phyloP scores from a whole-genome alignment of 352 stramenopile genomes.

The Pythium rishiriense region DNA sequence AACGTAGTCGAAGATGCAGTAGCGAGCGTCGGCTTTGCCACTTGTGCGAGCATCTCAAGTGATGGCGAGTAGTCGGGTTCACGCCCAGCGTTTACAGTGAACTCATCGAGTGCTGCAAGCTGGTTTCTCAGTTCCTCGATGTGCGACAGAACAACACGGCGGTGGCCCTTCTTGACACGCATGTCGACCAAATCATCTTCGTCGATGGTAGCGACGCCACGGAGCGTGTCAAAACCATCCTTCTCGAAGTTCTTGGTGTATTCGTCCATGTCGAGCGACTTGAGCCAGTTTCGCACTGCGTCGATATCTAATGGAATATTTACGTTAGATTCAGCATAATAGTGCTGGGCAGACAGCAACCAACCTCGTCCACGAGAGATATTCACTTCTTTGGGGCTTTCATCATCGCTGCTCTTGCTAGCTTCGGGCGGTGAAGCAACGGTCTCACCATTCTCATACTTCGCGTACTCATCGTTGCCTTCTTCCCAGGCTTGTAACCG shows the following conservation, averaged over 20 bases:
- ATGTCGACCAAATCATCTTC: slow-evolving; percentile 89
- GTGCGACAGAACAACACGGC: slow-evolving; percentile 80
- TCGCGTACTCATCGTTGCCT: slow-evolving; percentile 87
- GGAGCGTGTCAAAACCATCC: slow-evolving; percentile 86
- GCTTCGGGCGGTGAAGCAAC: slow-evolving; percentile 23
- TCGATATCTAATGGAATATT: slow-evolving; percentile 56
- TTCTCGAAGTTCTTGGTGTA: slow-evolving; percentile 88
- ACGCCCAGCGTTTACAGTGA: slow-evolving; percentile 44
- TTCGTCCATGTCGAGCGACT: slow-evolving; percentile 86
- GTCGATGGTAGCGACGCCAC: slow-evolving; percentile 83
- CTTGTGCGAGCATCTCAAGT: slow-evolving; percentile 68
- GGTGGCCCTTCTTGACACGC: slow-evolving; percentile 88
- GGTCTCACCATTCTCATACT: slow-evolving; percentile 40
- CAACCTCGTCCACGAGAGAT: slow-evolving; percentile 54
- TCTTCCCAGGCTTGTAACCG: slow-evolving; percentile 83
- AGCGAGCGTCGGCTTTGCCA: slow-evolving; percentile 43
- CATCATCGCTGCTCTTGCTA: slow-evolving; percentile 40
- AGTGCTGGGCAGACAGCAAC: neutral
- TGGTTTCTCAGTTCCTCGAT: slow-evolving; percentile 83
- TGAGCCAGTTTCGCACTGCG: slow-evolving; percentile 82
- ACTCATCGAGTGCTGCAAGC: slow-evolving; percentile 66
- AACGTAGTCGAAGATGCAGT: slow-evolving; percentile 14
- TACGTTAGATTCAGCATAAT: neutral
- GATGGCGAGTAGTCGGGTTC: slow-evolving; percentile 75
- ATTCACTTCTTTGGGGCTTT: slow-evolving; percentile 24